These are phyloP conservation scores for Hevea brasiliensis DNA, from an alignment of 345 rosid genomes.

Conservation along the genomic window DNA sequence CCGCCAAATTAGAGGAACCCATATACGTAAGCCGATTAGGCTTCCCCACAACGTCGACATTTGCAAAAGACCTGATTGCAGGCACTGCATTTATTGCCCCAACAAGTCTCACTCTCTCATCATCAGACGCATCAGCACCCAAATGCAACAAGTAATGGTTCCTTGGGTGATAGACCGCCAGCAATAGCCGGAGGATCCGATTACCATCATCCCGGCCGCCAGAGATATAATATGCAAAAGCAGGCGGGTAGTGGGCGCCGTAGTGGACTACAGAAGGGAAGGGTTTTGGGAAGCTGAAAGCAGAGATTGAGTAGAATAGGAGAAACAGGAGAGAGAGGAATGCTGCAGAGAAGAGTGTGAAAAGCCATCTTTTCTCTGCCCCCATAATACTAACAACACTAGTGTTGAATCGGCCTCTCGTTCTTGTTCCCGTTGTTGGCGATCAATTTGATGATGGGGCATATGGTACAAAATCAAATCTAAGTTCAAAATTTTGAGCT, in stretches of 20 bases:
- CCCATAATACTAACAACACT: conserved; percentile 50
- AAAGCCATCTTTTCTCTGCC: conserved; percentile 92
- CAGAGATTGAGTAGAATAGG: conserved; percentile 68
- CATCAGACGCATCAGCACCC: conserved; percentile 69
- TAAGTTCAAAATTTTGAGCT: conserved; percentile 6
- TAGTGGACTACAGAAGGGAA: conserved; percentile 70
- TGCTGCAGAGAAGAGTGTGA: conserved; percentile 78
- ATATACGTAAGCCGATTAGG: conserved; percentile 65
- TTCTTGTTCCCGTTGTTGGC: conserved; percentile 18
- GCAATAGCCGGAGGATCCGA: conserved; percentile 75
- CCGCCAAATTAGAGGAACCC: conserved; percentile 72
- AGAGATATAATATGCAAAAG: conserved; percentile 67
- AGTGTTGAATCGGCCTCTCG: background rate
- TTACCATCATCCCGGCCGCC: conserved; percentile 74
- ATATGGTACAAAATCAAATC: conserved; percentile 27
- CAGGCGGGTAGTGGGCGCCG: conserved; percentile 82
- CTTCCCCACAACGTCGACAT: conserved; percentile 87
- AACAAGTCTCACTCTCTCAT: conserved; percentile 60
- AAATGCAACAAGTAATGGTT: conserved; percentile 88
- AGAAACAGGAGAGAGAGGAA: conserved; percentile 68
- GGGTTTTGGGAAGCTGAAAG: conserved; percentile 63
- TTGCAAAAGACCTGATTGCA: conserved; percentile 69
- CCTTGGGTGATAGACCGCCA: conserved; percentile 93
- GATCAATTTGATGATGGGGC: conserved; percentile 32
- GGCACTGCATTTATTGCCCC: conserved; percentile 66